Base-by-base conservation (phyloP, 2,329 filamentous ascomycete genomes). In the Lanzia echinophila region DNA sequence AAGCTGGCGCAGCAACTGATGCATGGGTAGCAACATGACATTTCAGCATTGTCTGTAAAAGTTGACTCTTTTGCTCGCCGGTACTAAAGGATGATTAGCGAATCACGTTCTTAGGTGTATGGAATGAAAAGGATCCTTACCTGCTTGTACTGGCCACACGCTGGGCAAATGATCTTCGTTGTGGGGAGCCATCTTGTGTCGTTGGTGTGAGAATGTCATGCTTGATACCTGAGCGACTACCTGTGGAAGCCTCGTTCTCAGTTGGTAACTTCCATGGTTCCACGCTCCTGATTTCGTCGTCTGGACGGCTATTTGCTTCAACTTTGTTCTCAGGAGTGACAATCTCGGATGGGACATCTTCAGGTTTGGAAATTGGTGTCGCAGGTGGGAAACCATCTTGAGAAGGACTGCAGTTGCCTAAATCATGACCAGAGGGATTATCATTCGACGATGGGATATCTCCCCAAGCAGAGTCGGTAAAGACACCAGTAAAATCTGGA, bases 31-130 rank as follows among this genome's bases (percentile, higher is more conserved):
- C 42, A 44, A 58, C 59, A 24, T 57, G 46, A 43, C 55, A 57
- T 31, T 63, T 64, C n/a, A 69, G 57, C 59, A 69, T 66, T 41
- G 62, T 65, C 36, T 67, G 65, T 47, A 69, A 57, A 53, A 67
- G 65, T 32, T 62, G 51, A n/a, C 57, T 64, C 45, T 65, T 62
- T 46, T 65, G 58, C n/a, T 64, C 63, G 6, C 33, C 42, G 32
- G 48, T 46, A 33, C 62, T 65, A 33, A n/a, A 10, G 32, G 6
- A 53, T 34, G 44, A 42, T 54, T 45, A 54, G 43, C 17, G 20
- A 28, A 28, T 15, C 12, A 11, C 3, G 3, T 32, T n/a, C n/a
- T n/a, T n/a, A n/a, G n/a, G n/a, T n/a, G n/a, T n/a, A n/a, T n/a
- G n/a, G n/a, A n/a, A n/a, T n/a, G n/a, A n/a, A n/a, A n/a, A n/a